Base-by-base conservation (phyloP, 2,329 filamentous ascomycete genomes). In the Ophiostoma piceae region DNA sequence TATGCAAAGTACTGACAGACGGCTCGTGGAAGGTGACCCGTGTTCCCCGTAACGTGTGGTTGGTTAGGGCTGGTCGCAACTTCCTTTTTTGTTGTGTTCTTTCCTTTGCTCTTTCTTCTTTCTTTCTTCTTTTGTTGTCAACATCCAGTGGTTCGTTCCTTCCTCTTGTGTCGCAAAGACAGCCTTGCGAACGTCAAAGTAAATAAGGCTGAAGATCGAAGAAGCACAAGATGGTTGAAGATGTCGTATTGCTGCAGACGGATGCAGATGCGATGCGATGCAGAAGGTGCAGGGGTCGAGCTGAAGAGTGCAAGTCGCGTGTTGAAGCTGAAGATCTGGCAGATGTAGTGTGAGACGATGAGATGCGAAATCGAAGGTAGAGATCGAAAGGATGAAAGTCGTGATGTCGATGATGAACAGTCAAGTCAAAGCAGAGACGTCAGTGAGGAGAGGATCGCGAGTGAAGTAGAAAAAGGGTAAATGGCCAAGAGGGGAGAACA, bases 21-120 rank as follows among this genome's bases (percentile, higher is more conserved):
- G 41, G 12, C 26, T 29, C 12, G 43, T 62, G 60, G 29, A 64
- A 64, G 60, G 32, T 5, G 57, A 62, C 26, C 60, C 60, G 60
- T 37, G 60, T 64, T 64, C 60, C 60, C 60, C 60, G 60, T 62
- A 26, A 35, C 57, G 29, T 32, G 57, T 62, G 57, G 57, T 62
- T 62, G 60, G 60, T 35, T 32, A 29, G 19, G 57, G 57, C 35
- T 62, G 60, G 60, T 35, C 29, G 29, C 32, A 32, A 26, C 29
- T 62, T 26, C 26, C 57, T 14, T 26, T 62, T 16, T 35, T 35
- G 26, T 29, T 16, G 19, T 19, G 11, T 14, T 62, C 26, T 14
- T 29, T 14, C 14, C 26, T 29, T 32, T 60, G 54, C 14, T 60
- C 9, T 60, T 26, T 26, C 14, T 16, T 14, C 29, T 32, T 14